Conservation (phyloP, 108 stramenopile genomes). For the Nitzschia palea region DNA sequence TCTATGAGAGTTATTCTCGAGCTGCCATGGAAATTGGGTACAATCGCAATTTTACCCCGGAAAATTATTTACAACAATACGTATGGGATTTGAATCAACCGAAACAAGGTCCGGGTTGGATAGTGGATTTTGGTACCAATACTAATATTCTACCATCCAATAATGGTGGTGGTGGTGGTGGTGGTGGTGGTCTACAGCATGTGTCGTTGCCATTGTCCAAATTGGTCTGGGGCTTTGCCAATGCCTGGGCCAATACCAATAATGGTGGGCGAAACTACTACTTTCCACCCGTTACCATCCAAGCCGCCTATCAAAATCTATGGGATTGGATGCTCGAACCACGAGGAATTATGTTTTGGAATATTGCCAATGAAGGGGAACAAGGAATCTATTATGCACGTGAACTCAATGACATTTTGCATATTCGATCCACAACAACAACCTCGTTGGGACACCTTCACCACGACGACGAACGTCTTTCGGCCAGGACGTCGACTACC, state of each 20-base stretch:
- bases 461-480: too few species aligned
- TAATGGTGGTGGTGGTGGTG: too few species aligned
- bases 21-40: conserved; percentile 49
- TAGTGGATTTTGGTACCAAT: conserved; percentile 35
- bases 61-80: conserved; percentile 35
- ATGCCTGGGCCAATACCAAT: conserved; percentile 50
- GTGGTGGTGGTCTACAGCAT: too few species aligned
- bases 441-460: too few species aligned
- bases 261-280: conserved; percentile 27
- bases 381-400: conserved; percentile 38
- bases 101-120: neutral
- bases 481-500: too few species aligned
- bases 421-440: too few species aligned
- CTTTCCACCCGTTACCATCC: conserved; percentile 26
- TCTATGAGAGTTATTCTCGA: conserved; percentile 78
- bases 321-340: conserved; percentile 33
- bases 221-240: conserved; percentile 65
- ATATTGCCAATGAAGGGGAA: conserved; percentile 51
- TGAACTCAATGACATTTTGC: conserved; percentile 20
- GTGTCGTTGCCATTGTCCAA: conserved; percentile 44
- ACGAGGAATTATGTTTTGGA: conserved; percentile 72
- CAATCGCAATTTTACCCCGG: conserved; percentile 11
- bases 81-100: conserved; percentile 17
- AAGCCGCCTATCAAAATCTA: conserved; percentile 35
- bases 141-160: conserved; percentile 11